Conservation (phyloP, 2,329 filamentous ascomycete species). For the Aspergillus sp. region DNA sequence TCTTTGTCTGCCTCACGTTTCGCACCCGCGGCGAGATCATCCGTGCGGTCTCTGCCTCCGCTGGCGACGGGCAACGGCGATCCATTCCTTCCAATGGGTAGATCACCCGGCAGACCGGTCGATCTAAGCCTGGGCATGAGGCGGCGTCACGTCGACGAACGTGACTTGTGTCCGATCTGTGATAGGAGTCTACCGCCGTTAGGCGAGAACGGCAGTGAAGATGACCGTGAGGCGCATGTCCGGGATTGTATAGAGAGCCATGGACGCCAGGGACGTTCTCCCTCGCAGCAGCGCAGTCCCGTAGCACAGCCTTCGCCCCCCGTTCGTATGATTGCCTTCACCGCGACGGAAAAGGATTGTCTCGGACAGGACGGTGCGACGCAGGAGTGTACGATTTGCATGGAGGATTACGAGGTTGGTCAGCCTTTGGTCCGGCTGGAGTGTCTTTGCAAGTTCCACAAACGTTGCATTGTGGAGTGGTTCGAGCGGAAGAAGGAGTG, state of each 20-base stretch:
- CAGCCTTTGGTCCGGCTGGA: slow-evolving; percentile 59
- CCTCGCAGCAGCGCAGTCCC: slow-evolving; percentile 15
- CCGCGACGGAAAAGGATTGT: slow-evolving; percentile 63
- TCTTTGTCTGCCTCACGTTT: slow-evolving; percentile 11
- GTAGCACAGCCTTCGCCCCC: slow-evolving; percentile 21
- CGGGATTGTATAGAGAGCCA: slow-evolving; percentile 43
- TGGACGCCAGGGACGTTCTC: slow-evolving; percentile 20
- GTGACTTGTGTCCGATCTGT: slow-evolving; percentile 48
- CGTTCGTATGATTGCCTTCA: slow-evolving; percentile 47
- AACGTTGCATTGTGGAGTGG: slow-evolving; percentile 60
- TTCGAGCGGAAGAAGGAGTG: slow-evolving; percentile 58
- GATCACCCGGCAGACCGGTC: too few relatives aligned
- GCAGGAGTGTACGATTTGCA: slow-evolving; percentile 63
- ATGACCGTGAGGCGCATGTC: slow-evolving; percentile 44
- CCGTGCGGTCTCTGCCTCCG: slow-evolving; percentile 9
- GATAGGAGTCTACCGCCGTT: slow-evolving; percentile 38
- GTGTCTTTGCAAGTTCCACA: slow-evolving; percentile 64
- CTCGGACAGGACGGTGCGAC: slow-evolving; percentile 50
- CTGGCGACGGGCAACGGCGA: slow-evolving; percentile 1
- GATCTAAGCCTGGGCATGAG: too few relatives aligned
- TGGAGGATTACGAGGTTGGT: slow-evolving; percentile 62
- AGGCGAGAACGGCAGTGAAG: slow-evolving; percentile 36
- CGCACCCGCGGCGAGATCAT: slow-evolving; percentile 1
- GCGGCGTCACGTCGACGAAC: slow-evolving; percentile 34
- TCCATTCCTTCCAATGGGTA: neutral